Evolutionary conservation across 441 rosid species (phyloP).

Genomic region (Biscutella laevigata): DNA sequence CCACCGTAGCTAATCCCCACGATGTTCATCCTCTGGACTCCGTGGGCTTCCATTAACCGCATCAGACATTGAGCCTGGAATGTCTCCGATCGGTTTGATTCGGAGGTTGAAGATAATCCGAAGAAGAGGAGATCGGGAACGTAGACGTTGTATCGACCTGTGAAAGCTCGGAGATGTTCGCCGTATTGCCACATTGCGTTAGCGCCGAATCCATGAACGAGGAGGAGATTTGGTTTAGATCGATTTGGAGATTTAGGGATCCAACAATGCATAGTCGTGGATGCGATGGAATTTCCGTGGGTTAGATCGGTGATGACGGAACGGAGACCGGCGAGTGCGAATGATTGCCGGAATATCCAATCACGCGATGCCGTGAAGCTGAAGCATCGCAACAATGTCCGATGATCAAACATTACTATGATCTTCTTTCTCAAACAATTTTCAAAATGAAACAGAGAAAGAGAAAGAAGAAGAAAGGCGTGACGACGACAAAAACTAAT

Average conservation of each 20-base stretch:
- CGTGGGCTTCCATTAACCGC: slow-evolving; percentile 43
- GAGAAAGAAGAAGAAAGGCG: neutral
- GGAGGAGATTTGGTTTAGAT: slow-evolving; percentile 48
- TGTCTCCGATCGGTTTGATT: slow-evolving; percentile 36
- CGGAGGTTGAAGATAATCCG: slow-evolving; percentile 37
- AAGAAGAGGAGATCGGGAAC: slow-evolving; percentile 66
- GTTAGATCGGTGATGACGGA: slow-evolving; percentile 39
- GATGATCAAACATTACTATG: slow-evolving; percentile 20
- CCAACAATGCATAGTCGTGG: slow-evolving; percentile 72
- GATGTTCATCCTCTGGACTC: slow-evolving; percentile 37
- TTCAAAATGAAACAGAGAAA: neutral
- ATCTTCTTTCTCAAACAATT: neutral
- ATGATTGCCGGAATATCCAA: slow-evolving; percentile 53
- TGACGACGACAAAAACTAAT: neutral
- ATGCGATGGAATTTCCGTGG: slow-evolving; percentile 27
- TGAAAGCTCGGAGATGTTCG: slow-evolving; percentile 44
- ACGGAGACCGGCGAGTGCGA: slow-evolving; percentile 52
- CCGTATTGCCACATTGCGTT: slow-evolving; percentile 80
- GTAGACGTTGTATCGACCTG: slow-evolving; percentile 45
- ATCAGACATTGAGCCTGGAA: slow-evolving; percentile 51
- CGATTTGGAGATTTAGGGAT: slow-evolving; percentile 34
- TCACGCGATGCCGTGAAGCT: slow-evolving; percentile 74
- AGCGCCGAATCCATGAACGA: slow-evolving; percentile 64
- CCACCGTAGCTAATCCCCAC: slow-evolving; percentile 76
- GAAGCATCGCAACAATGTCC: slow-evolving; percentile 40